Base-by-base conservation (phyloP, 306 rosid species). In the Fragaria vesca region DNA sequence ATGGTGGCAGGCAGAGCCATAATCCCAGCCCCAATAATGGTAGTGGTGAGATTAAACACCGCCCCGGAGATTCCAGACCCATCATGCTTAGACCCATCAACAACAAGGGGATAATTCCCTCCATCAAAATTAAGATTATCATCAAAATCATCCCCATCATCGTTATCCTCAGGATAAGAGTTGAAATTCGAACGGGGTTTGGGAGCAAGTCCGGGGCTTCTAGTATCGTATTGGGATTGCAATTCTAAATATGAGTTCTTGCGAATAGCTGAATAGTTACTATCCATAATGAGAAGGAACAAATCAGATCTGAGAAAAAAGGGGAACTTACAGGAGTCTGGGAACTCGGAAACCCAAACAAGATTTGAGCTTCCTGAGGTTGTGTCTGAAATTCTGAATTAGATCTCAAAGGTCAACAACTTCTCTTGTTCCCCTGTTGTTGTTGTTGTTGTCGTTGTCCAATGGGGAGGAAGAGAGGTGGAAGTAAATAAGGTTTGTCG, bases 1-100 rank as follows among this genome's bases (percentile, higher is more conserved):
- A 95, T 95, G 15, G 97, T 85, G 36, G 99, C 99, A 81, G 99
- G 99, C 28, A 95, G 81, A 48, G 97, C 96, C 99, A 95, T 95
- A 43, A 95, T 83, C 86, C 99, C 97, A 2, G 99, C 97, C 70
- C 99, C 99, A 83, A 95, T 90, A 24, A 95, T 85, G 1, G 99
- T 72, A 1, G 99, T 95, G 1, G 99, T 88, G 42, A 95, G 87
- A 72, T 95, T 95, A 66, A 95, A 95, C 17, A 95, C 97, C 2
- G 99, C 97, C 9, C 97, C 94, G 11, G 97, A 86, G 42, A 95
- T 77, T 57, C 93, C 89, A 76, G 97, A 89, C 57, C 89, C 93
- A 4, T 75, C 38, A 58, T 3, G 46, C 70, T 73, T 84, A 17
- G 93, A 20, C 21, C 84, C 89, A n/a, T 66, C 75, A 32, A 86